Evolutionary conservation across 108 stramenopile species (phyloP).

Genomic region (Chaetoceros tenuissimus): DNA sequence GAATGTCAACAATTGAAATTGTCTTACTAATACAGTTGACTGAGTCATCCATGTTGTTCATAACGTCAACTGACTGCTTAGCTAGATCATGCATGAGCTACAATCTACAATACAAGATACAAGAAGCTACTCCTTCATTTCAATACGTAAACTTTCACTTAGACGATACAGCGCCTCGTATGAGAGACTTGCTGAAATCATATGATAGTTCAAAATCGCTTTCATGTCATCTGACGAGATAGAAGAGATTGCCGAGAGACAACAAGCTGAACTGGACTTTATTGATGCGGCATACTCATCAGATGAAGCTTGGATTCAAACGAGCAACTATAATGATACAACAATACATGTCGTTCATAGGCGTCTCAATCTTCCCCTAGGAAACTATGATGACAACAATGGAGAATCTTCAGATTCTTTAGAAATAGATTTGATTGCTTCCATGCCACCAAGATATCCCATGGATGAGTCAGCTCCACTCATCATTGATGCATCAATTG

Average conservation of each 20-base stretch:
- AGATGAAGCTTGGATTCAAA: constrained; percentile 54
- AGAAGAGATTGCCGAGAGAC: constrained; percentile 47
- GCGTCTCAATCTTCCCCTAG: constrained; percentile 17
- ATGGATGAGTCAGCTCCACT: constrained; percentile 8
- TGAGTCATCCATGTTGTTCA: too few relatives aligned
- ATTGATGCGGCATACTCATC: constrained; percentile 39
- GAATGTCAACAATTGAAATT: too few relatives aligned
- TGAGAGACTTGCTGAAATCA: not conserved
- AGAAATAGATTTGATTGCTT: constrained; percentile 26
- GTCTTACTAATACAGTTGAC: too few relatives aligned
- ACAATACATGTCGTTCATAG: constrained; percentile 17
- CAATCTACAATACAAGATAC: not conserved
- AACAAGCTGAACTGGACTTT: constrained; percentile 64
- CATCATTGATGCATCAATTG: constrained; percentile 6
- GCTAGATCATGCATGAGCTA: not conserved
- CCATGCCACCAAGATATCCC: constrained; percentile 47
- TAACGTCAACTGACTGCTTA: too few relatives aligned
- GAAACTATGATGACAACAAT: not conserved
- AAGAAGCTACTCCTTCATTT: not conserved
- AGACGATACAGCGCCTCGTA: not conserved
- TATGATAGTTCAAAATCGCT: not conserved
- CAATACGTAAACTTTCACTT: not conserved
- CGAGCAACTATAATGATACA: not conserved
- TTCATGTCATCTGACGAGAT: not conserved
- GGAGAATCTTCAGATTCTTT: not conserved